Conservation (phyloP, 2,329 filamentous ascomycete species). For the Ophiocordyceps sinensis region DNA sequence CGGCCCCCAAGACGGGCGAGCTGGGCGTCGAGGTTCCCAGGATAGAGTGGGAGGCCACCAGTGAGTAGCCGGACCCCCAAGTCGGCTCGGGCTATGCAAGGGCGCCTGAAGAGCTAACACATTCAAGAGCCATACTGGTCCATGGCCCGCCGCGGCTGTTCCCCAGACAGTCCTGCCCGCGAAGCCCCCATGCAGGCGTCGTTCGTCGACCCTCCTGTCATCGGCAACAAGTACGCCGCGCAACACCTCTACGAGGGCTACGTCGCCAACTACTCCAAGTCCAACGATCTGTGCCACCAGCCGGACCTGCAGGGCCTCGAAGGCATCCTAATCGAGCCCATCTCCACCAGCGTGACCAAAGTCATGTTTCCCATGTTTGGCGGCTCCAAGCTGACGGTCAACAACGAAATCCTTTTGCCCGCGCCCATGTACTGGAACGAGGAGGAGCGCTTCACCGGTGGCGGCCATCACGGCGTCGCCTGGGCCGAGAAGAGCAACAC, state of each 20-base stretch:
- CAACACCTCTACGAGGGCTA: conserved; percentile 41
- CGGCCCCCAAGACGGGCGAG: conserved; percentile 20
- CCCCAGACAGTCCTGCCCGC: conserved; percentile 47
- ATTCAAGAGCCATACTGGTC: conserved; percentile 35
- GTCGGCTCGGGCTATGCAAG: no score
- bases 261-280: conserved; percentile 46
- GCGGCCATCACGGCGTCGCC: conserved; percentile 32
- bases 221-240: conserved; percentile 29
- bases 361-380: conserved; percentile 51
- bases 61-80: conserved; percentile 13
- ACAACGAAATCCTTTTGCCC: conserved; percentile 57
- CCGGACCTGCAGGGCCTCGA: conserved; percentile 48
- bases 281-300: conserved; percentile 50
- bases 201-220: conserved; percentile 28
- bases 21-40: conserved; percentile 18
- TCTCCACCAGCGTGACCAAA: conserved; percentile 40
- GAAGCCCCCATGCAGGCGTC: conserved; percentile 25
- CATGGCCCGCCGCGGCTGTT: conserved; percentile 43
- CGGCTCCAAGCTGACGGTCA: conserved; percentile 52
- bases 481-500: conserved; percentile 42
- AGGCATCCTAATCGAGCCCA: conserved; percentile 48
- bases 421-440: conserved; percentile 55
- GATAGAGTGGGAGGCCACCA: conserved; percentile 36
- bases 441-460: conserved; percentile 47
- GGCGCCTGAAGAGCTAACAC: not conserved